These are phyloP conservation scores for Candida glucosophila DNA, from an alignment of 1,139 yeast genomes.

Conservation along the genomic window DNA sequence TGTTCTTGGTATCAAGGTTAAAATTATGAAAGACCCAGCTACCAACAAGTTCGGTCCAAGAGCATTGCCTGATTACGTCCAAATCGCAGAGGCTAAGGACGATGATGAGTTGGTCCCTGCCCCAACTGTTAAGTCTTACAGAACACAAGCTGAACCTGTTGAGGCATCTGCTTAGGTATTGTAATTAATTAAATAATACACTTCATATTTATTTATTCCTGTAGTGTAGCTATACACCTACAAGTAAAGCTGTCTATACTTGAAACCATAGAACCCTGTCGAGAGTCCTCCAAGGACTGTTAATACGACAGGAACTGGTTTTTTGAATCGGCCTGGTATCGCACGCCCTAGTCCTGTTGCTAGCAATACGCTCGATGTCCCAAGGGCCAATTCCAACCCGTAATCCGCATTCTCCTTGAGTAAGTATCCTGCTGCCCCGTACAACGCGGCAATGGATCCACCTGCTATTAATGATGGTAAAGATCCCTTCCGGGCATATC, in stretches of 20 bases:
- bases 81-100: constrained; percentile 95
- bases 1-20: constrained; percentile 98
- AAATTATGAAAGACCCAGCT: constrained; percentile 99
- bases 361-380: constrained; percentile 55
- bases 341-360: constrained; percentile 69
- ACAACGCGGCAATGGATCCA: constrained; percentile 54
- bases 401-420: constrained; percentile 63
- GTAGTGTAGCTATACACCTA: background rate
- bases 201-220: constrained; percentile 1
- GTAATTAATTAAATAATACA: constrained; percentile 2
- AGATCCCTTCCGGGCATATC: constrained; percentile 65
- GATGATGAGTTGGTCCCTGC: constrained; percentile 74
- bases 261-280: constrained; percentile 60
- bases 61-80: constrained; percentile 89
- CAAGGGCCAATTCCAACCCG: constrained; percentile 77
- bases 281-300: constrained; percentile 58
- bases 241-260: constrained; percentile 59
- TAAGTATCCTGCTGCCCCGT: constrained; percentile 73
- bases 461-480: constrained; percentile 81
- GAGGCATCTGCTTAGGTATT: constrained; percentile 27
- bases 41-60: constrained; percentile 84
- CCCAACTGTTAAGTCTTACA: constrained; percentile 77
- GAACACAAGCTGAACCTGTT: constrained; percentile 23
- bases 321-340: constrained; percentile 45
- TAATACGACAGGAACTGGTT: constrained; percentile 70